Evolutionary conservation across 2,329 filamentous ascomycete genomes (phyloP).

Genomic region (Cytospora mali): DNA sequence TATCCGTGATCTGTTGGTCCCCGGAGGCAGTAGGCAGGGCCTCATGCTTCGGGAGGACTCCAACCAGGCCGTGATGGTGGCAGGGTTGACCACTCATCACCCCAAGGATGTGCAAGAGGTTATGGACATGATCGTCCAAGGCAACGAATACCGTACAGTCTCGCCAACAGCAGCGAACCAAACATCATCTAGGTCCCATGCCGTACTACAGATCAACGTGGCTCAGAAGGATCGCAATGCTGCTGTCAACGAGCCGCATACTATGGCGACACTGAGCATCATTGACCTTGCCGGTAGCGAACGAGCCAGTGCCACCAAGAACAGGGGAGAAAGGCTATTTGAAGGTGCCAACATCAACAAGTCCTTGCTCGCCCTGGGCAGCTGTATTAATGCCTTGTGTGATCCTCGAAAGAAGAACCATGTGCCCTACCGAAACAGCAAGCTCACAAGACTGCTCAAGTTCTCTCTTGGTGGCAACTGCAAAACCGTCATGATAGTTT

Average conservation of each 20-base stretch:
- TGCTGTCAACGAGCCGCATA: constrained; percentile 89
- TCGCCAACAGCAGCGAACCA: constrained; percentile 97
- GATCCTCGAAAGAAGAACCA: constrained; percentile 90
- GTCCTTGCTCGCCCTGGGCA: constrained; percentile 88
- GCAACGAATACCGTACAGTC: constrained; percentile 92
- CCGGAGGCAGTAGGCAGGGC: constrained; percentile 77
- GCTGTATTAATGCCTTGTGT: constrained; percentile 98
- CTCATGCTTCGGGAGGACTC: constrained; percentile 94
- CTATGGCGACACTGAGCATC: constrained; percentile 97
- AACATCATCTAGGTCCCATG: constrained; percentile 94
- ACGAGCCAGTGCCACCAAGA: constrained; percentile 94
- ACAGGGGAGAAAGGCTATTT: constrained; percentile 84
- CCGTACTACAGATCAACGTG: constrained; percentile 95
- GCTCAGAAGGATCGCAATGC: constrained; percentile 94
- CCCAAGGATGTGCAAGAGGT: constrained; percentile 92
- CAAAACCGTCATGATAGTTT: constrained; percentile 99
- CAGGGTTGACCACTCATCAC: constrained; percentile 87
- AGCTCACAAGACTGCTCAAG: constrained; percentile 91
- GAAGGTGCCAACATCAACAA: constrained; percentile 99
- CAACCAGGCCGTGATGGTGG: constrained; percentile 88
- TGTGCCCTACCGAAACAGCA: constrained; percentile 96
- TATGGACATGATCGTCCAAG: constrained; percentile 98
- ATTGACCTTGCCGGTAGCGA: constrained; percentile 97
- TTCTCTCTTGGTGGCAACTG: constrained; percentile 98
- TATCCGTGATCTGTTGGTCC: constrained; percentile 91